These are phyloP conservation scores for Cyphellophora attinorum DNA, from an alignment of 2,329 filamentous ascomycete species.

Conservation along the genomic window DNA sequence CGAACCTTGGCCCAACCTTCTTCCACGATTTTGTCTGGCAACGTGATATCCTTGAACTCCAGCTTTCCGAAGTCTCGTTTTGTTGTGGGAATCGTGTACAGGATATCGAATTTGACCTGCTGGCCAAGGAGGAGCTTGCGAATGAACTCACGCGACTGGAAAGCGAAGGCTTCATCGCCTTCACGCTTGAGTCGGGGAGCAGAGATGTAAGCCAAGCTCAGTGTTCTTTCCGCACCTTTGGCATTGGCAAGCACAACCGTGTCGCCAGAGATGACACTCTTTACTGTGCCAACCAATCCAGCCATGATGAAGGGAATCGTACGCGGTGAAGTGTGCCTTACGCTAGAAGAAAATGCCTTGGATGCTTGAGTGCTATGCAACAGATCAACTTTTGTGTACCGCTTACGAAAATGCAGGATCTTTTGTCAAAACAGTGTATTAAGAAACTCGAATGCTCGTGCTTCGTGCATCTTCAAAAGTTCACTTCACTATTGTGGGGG, in stretches of 20 bases:
- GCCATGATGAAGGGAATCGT: too few relatives aligned
- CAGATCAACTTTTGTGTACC: too few relatives aligned
- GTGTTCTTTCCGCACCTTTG: constrained; percentile 68
- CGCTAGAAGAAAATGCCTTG: too few relatives aligned
- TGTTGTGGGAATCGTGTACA: constrained; percentile 76
- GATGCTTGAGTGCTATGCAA: too few relatives aligned
- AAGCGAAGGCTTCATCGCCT: constrained; percentile 82
- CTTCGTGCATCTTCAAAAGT: too few relatives aligned
- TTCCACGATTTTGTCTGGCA: constrained; percentile 76
- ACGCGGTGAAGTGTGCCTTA: too few relatives aligned
- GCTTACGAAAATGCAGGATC: too few relatives aligned
- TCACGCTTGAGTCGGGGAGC: constrained; percentile 80
- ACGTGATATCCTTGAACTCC: constrained; percentile 59
- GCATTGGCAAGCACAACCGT: constrained; percentile 78
- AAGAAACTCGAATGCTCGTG: too few relatives aligned
- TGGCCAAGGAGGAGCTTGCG: constrained; percentile 79
- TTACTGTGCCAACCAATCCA: constrained; percentile 61
- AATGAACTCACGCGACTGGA: constrained; percentile 89
- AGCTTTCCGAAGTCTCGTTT: constrained; percentile 70
- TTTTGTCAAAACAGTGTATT: too few relatives aligned
- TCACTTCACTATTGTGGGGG: too few relatives aligned
- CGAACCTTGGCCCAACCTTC: constrained; percentile 89
- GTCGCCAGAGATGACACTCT: constrained; percentile 89
- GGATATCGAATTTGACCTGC: constrained; percentile 69
- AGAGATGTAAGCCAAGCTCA: constrained; percentile 87